Percentiles rank a stretch among this genome's conserved stretches.
Evolutionary conservation across 768 basidiomycete genomes (phyloP).

Genomic region (Podaxis sp.): DNA sequence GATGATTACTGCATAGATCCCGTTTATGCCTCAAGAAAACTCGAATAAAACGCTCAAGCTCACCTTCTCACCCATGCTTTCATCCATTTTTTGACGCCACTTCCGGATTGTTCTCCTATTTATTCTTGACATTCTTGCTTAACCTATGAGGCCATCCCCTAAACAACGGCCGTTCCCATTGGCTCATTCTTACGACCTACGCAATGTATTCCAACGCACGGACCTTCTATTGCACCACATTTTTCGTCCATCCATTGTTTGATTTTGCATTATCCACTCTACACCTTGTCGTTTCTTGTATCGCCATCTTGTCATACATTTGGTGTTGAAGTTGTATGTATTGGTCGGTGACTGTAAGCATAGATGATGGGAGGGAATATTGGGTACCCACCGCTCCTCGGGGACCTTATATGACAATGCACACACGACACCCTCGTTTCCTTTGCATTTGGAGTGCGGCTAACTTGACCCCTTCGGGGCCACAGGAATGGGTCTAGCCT

Average conservation of each 20-base stretch:
- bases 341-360: background rate
- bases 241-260: background rate
- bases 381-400: background rate
- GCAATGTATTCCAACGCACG: background rate
- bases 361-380: background rate
- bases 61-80: background rate
- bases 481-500: slow-evolving; percentile 1
- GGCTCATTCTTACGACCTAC: background rate
- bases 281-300: background rate
- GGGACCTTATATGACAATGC: slow-evolving; percentile 5
- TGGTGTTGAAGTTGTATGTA: background rate
- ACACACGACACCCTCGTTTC: slow-evolving; percentile 14
- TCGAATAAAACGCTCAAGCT: background rate
- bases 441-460: background rate
- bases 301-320: background rate
- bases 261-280: background rate
- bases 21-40: no score
- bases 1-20: background rate
- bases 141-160: background rate
- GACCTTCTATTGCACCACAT: background rate
- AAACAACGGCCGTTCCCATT: no score
- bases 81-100: background rate
- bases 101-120: background rate
- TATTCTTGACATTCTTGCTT: background rate
- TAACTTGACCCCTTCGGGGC: background rate